Base-by-base conservation (phyloP, 768 basidiomycete genomes). In the Phylloporus scabripes region DNA sequence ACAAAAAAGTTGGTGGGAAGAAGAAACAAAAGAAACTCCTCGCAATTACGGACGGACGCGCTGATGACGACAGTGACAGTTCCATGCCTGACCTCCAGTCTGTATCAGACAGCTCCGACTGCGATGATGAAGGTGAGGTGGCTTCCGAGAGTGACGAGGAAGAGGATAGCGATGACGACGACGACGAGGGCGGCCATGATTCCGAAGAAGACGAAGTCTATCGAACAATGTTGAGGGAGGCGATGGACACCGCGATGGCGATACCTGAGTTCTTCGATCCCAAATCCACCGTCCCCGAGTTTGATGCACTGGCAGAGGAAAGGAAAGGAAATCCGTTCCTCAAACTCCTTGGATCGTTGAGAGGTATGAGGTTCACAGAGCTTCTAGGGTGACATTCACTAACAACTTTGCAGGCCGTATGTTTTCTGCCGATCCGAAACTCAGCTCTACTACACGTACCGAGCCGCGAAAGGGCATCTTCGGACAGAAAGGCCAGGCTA, bases 291-390 rank as follows among this genome's bases (percentile, higher is more conserved):
- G 70, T 75, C 4, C 70, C 79, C 45, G 72, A 76, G 42, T 73
- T 75, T 41, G 62, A 71, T 34, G 63, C 72, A 11, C 54, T 73
- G 6, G 64, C 67, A 12, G 78, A 81, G 20, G 75, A 78, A 45
- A 71, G 75, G 45, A 83, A 82, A 59, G 78, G 74, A 17, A 92
- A 92, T 59, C 85, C 87, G 0, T 90, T 92, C 64, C 63, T 91
- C 57, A 89, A 83, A 61, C 65, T 90, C 31, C 70, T 92, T 54
- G 82, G 83, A 31, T 83, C 85, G 12, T 63, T 92, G 49, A 75
- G 83, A 78, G 89, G 88, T 82, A 47, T 31, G 67, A 53, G 33
- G 39, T 32, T 38, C 20, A 12, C 34, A 5, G 5, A 0, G 15
- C 39, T 24, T 21, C 20, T 11, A 5, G 26, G n/a, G 4, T 4